Evolutionary conservation across 129 eudicot species (phyloP).

Genomic region (Lactuca sativa): DNA sequence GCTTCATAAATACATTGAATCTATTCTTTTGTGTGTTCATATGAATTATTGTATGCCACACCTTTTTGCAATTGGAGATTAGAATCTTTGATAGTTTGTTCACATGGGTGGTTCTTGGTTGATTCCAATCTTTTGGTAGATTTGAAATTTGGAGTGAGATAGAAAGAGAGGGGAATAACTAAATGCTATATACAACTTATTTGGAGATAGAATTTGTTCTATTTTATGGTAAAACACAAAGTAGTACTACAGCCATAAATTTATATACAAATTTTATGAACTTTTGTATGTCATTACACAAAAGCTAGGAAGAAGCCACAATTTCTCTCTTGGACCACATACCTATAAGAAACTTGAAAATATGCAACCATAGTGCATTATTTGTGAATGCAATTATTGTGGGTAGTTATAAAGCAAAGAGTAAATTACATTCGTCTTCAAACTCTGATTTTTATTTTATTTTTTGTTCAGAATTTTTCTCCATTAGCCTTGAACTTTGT

Average conservation of each 20-base stretch:
- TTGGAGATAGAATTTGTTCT: constrained; percentile 3
- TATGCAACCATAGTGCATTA: background rate
- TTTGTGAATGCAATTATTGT: background rate
- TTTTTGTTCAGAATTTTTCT: too few species aligned
- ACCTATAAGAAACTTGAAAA: background rate
- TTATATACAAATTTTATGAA: too few species aligned
- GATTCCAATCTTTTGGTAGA: constrained; percentile 2
- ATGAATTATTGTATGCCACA: background rate
- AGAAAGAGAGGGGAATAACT: constrained; percentile 8
- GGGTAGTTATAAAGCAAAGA: background rate
- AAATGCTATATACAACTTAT: background rate
- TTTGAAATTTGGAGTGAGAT: constrained; percentile 10
- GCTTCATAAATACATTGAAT: constrained; percentile 14
- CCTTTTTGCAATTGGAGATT: constrained; percentile 2
- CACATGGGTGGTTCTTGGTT: constrained; percentile 10
- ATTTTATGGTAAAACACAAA: background rate
- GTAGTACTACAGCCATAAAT: background rate
- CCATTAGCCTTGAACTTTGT: too few species aligned
- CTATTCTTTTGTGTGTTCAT: constrained; percentile 2
- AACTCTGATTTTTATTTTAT: too few species aligned
- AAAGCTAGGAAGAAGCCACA: background rate
- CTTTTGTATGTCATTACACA: background rate
- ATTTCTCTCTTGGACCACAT: background rate
- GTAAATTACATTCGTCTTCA: too few species aligned
- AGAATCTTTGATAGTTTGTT: constrained; percentile 12